Base-by-base conservation (phyloP, 495 filamentous ascomycete species). In the Mytilinidion resinicola region DNA sequence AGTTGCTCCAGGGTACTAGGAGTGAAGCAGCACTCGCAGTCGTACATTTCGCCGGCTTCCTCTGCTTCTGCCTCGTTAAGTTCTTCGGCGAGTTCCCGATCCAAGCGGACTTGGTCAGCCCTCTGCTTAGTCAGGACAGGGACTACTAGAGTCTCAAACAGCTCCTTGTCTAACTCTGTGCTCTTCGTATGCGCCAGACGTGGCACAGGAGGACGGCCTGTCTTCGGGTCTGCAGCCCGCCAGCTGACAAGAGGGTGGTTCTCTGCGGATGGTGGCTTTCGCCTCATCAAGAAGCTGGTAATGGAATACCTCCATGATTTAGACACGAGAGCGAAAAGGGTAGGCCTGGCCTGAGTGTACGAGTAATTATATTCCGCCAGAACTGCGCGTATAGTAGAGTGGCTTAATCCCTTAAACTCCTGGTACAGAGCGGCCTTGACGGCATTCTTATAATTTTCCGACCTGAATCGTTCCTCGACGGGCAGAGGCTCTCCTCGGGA, bases 311-410 rank as follows among this genome's bases (percentile, higher is more conserved):
- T 82, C 93, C 93, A 98, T 19, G 89, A 92, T 67, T 85, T 89
- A 21, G 82, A 79, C 30, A 86, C 83, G 2, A 96, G 70, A n/a
- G 80, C 79, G 25, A 85, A 82, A 12, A 98, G 80, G 0, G 82
- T 88, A 38, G 82, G 82, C 35, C 91, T 79, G 3, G 89, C 85
- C n/a, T 83, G 80, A 4, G 82, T 78, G 66, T 97, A 97, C 34
- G 85, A 90, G 70, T 87, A 88, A 69, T 98, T 98, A 63, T 80
- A 80, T 69, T 98, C 93, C 20, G 91, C 92, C 47, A 98, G 78
- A 1, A 98, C 91, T 8, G 86, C 91, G 41, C 88, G 84, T 62
- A 97, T 85, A 3, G 89, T 83, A 44, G 89, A 91, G 53, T 80
- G 82, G 36, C 85, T 86, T 11, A 97, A 74, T 19, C 81, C 82